phyloP scores from a whole-genome alignment of 2,329 filamentous ascomycete species.

The Calonectria honghensis region DNA sequence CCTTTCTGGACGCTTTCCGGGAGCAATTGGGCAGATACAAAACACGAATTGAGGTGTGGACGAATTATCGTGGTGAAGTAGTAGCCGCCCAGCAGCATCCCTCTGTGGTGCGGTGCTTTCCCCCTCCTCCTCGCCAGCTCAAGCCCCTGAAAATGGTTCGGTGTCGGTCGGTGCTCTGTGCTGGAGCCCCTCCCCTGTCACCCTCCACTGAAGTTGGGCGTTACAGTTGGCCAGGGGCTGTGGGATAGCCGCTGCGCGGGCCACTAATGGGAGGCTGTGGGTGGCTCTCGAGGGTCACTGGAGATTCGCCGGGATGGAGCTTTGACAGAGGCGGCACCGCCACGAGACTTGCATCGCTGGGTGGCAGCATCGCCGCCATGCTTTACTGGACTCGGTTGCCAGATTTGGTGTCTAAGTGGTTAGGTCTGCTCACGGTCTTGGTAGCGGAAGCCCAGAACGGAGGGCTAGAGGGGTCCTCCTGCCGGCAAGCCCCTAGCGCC shows the following conservation, averaged over 20 bases:
- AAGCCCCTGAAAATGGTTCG: slow-evolving; percentile 51
- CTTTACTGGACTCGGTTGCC: slow-evolving; percentile 4
- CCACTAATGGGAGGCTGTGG: slow-evolving; percentile 29
- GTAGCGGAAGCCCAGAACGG: slow-evolving; percentile 8
- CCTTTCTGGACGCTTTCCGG: slow-evolving; percentile 17
- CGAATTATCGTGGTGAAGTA: slow-evolving; percentile 35
- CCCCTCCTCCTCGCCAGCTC: slow-evolving; percentile 37
- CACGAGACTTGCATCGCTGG: slow-evolving; percentile 16
- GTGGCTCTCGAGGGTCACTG: slow-evolving; percentile 38
- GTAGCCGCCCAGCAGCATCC: slow-evolving; percentile 33
- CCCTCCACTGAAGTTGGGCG: slow-evolving; percentile 23
- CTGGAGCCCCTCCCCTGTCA: slow-evolving; percentile 29
- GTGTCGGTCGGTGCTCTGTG: slow-evolving; percentile 39
- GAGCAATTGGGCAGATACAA: slow-evolving; percentile 20
- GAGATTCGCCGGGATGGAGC: slow-evolving; percentile 36
- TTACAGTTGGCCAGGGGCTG: slow-evolving; percentile 38
- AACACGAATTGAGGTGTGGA: slow-evolving; percentile 21
- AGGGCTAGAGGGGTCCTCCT: slow-evolving; percentile 40
- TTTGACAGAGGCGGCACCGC: slow-evolving; percentile 10
- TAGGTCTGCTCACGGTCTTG: slow-evolving; percentile 32
- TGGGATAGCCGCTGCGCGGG: slow-evolving; percentile 20
- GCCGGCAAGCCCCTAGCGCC: slow-evolving; percentile 48
- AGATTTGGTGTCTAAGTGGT: slow-evolving; percentile 14
- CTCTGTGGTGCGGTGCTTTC: slow-evolving; percentile 26
- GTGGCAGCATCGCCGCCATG: slow-evolving; percentile 9